These are phyloP conservation scores for Escovopsis sp. DNA, from an alignment of 2,329 filamentous ascomycete species.

Conservation along the genomic window DNA sequence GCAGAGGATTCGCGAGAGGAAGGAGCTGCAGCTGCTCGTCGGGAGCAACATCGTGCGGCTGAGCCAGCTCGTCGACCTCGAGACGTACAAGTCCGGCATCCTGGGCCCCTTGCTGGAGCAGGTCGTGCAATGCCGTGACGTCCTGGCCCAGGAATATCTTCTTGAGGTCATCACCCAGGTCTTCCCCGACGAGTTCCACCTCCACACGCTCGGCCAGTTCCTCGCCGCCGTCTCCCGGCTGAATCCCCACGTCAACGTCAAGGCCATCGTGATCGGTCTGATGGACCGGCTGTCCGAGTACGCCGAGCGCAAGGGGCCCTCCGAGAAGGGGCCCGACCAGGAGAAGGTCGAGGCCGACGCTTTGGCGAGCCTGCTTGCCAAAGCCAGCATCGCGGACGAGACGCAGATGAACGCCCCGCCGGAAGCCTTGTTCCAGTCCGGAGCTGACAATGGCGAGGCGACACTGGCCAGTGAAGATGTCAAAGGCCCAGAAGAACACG, in stretches of 20 bases:
- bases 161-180: conserved; percentile 97
- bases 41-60: conserved; percentile 91
- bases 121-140: conserved; percentile 93
- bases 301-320: conserved; percentile 72
- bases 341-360: conserved; percentile 75
- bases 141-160: conserved; percentile 91
- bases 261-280: conserved; percentile 90
- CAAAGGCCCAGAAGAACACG: conserved; percentile 10
- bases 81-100: conserved; percentile 84
- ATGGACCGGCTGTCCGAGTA: conserved; percentile 95
- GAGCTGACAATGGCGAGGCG: conserved; percentile 8
- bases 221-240: conserved; percentile 82
- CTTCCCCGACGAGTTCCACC: conserved; percentile 95
- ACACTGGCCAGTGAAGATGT: conserved; percentile 16
- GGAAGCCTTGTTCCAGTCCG: conserved; percentile 6
- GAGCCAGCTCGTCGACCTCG: conserved; percentile 88
- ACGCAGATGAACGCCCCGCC: conserved; percentile 8
- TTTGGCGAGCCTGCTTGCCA: conserved; percentile 60
- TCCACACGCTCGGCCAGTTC: conserved; percentile 91
- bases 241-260: conserved; percentile 94
- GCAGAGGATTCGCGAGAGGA: conserved; percentile 81
- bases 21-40: conserved; percentile 87
- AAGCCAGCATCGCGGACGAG: conserved; percentile 54
- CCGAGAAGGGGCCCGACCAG: conserved; percentile 53
- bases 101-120: conserved; percentile 82